Evolutionary conservation across 441 rosid species (phyloP).

Genomic region (Iberis amara): DNA sequence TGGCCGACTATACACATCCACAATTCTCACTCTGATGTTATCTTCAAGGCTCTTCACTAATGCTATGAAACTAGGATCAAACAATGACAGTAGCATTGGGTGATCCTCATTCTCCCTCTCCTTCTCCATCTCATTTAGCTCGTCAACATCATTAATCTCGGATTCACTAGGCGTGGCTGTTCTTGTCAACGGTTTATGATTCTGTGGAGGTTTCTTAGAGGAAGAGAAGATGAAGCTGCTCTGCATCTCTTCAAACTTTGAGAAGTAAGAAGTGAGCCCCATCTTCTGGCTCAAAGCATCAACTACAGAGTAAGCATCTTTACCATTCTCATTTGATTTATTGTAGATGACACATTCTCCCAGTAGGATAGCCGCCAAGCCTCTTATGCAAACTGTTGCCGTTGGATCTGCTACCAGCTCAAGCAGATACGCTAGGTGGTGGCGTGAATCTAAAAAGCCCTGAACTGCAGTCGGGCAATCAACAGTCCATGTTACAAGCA

Average conservation of each 20-base stretch:
- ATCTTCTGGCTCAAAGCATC: constrained; percentile 85
- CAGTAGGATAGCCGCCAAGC: constrained; percentile 77
- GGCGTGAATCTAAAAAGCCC: constrained; percentile 85
- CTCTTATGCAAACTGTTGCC: constrained; percentile 59
- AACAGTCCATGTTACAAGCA: constrained; percentile 85
- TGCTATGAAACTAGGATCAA: constrained; percentile 52
- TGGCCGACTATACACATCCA: constrained; percentile 70
- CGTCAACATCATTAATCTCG: constrained; percentile 64
- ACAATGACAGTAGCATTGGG: constrained; percentile 55
- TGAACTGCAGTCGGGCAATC: constrained; percentile 79
- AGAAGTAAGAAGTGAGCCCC: constrained; percentile 74
- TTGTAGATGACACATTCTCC: constrained; percentile 84
- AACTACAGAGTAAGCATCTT: constrained; percentile 67
- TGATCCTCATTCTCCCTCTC: constrained; percentile 60
- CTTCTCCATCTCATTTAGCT: constrained; percentile 44
- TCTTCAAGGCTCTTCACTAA: constrained; percentile 62
- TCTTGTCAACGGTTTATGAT: constrained; percentile 59
- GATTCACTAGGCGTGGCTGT: constrained; percentile 81
- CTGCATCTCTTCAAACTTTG: constrained; percentile 86
- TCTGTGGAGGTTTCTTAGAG: constrained; percentile 43
- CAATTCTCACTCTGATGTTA: constrained; percentile 56
- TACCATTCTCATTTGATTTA: constrained; percentile 66
- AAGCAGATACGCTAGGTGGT: constrained; percentile 72
- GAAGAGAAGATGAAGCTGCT: constrained; percentile 64
- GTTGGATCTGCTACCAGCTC: constrained; percentile 70